Conservation (phyloP, 257 asterid genomes). For the Ilex aquifolium region DNA sequence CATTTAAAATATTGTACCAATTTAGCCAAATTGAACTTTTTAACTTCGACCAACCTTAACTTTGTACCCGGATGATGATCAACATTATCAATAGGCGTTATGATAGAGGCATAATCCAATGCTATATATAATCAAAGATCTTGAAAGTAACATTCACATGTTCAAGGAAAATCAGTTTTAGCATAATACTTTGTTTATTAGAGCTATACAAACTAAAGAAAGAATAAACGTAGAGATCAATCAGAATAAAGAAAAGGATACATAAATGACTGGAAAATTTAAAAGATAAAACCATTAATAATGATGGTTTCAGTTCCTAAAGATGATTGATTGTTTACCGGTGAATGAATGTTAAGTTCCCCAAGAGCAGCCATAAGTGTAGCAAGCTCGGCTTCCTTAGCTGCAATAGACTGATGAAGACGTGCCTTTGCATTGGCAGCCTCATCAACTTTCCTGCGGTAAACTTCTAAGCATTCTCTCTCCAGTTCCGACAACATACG, state of each 20-base stretch:
- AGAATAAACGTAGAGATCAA: neutral
- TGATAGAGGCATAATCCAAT: too few relatives aligned
- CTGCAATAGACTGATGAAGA: slow-evolving; percentile 77
- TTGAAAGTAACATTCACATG: neutral
- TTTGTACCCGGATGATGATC: too few relatives aligned
- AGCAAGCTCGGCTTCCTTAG: slow-evolving; percentile 90
- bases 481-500: slow-evolving; percentile 82
- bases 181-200: neutral
- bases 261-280: neutral
- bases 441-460: slow-evolving; percentile 80
- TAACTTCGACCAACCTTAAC: too few relatives aligned
- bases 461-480: slow-evolving; percentile 77
- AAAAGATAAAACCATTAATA: slow-evolving; percentile 2
- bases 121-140: neutral
- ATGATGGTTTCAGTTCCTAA: neutral
- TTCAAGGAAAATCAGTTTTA: neutral
- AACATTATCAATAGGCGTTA: too few relatives aligned
- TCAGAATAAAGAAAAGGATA: neutral
- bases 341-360: slow-evolving; percentile 46
- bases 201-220: neutral
- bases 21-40: too few relatives aligned
- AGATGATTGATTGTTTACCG: slow-evolving; percentile 30
- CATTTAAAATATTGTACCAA: too few relatives aligned
- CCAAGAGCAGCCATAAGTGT: slow-evolving; percentile 90
- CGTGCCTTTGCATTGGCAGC: slow-evolving; percentile 69